Evolutionary conservation across 2,329 filamentous ascomycete species (phyloP).

Genomic region (Pyrenochaeta sp.): DNA sequence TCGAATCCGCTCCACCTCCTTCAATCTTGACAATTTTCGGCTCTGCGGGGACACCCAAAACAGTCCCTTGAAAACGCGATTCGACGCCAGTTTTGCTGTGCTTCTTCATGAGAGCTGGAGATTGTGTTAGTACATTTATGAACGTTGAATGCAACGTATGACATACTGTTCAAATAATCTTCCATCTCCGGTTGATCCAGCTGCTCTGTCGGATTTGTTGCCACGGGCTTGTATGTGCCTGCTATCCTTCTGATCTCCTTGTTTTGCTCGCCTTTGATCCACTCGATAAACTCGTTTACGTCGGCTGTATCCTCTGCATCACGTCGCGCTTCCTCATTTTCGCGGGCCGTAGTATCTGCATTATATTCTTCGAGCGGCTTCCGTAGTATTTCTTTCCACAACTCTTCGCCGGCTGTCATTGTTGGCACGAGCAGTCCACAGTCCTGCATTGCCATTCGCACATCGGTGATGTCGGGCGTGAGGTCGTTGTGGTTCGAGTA

Average conservation of each 20-base stretch:
- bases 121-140: conserved; percentile 22
- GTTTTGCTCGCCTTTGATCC: conserved; percentile 78
- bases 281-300: conserved; percentile 78
- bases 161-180: conserved; percentile 57
- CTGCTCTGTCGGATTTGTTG: conserved; percentile 56
- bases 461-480: conserved; percentile 74
- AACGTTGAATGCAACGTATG: neutral
- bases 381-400: conserved; percentile 64
- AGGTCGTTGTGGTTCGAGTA: conserved; percentile 73
- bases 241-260: conserved; percentile 84
- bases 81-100: conserved; percentile 90
- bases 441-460: conserved; percentile 86
- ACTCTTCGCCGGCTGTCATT: conserved; percentile 72
- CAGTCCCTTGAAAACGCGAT: conserved; percentile 82
- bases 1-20: conserved; percentile 73
- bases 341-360: conserved; percentile 49
- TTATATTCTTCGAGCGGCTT: conserved; percentile 55
- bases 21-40: conserved; percentile 78
- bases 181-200: conserved; percentile 55
- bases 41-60: conserved; percentile 78
- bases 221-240: conserved; percentile 62
- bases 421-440: conserved; percentile 78
- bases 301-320: conserved; percentile 79
- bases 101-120: conserved; percentile 82
- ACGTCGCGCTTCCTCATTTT: conserved; percentile 54